Conservation (phyloP, 2,329 filamentous ascomycete species). For the Xylariaceae sp. region DNA sequence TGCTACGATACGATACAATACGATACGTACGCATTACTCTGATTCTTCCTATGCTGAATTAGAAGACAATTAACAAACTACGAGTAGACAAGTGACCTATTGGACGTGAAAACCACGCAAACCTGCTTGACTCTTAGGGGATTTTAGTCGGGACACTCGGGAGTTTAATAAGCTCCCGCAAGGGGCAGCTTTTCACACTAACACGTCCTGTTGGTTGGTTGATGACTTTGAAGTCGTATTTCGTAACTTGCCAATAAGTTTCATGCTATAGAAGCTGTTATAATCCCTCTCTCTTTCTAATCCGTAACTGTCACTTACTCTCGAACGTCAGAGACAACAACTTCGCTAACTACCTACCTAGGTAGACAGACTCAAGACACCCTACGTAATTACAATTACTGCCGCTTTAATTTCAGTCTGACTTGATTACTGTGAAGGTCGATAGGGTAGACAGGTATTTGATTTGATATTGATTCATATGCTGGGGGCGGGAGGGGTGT, state of each 20-base stretch:
- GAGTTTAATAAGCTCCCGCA: background rate
- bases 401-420: conserved; percentile 14
- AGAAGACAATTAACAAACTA: too few relatives aligned
- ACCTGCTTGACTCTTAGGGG: background rate
- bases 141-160: background rate
- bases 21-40: background rate
- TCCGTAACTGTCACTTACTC: too few relatives aligned
- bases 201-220: too few relatives aligned
- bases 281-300: too few relatives aligned
- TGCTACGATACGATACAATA: background rate
- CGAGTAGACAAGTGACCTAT: background rate
- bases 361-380: background rate
- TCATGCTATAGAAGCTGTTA: too few relatives aligned
- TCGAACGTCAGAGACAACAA: too few relatives aligned
- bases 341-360: background rate
- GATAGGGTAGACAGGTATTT: background rate
- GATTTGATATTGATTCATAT: background rate
- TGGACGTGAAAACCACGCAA: too few relatives aligned
- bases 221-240: too few relatives aligned
- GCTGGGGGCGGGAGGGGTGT: too few relatives aligned
- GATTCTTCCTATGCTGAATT: too few relatives aligned
- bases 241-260: too few relatives aligned
- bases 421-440: conserved; percentile 13
- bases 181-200: background rate
- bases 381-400: conserved; percentile 3